Percentiles rank a stretch among this genome's conserved stretches.
These are phyloP conservation scores for Solanum sejunctum DNA, from an alignment of 257 asterid genomes.

Conservation along the genomic window DNA sequence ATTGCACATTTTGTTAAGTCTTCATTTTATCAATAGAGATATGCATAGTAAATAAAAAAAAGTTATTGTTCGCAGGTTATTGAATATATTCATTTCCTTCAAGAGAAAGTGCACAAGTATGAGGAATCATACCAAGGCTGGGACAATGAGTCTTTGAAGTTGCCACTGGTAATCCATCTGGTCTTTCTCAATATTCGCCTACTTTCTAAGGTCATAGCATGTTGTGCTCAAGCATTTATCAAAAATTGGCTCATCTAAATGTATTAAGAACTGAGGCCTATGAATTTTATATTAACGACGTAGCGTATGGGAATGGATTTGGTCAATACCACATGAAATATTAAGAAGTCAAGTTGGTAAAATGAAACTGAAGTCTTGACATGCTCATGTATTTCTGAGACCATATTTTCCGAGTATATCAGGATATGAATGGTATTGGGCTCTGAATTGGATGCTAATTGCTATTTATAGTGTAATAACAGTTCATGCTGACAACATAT, in stretches of 20 bases:
- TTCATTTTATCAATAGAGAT: neutral
- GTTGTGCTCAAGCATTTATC: neutral
- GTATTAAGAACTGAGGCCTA: neutral
- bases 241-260: neutral
- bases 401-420: neutral
- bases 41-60: neutral
- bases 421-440: neutral
- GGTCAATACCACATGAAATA: neutral
- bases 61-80: slow-evolving; percentile 50
- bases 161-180: slow-evolving; percentile 43
- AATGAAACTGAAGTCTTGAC: neutral
- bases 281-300: neutral
- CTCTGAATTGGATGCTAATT: neutral
- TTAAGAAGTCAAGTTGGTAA: neutral
- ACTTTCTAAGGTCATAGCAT: neutral
- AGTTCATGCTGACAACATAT: neutral
- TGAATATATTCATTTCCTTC: slow-evolving; percentile 82
- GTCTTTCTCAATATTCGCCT: neutral
- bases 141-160: slow-evolving; percentile 63
- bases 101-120: slow-evolving; percentile 69
- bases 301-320: neutral
- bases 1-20: neutral
- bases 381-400: neutral
- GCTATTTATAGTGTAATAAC: neutral
- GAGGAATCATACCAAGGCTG: slow-evolving; percentile 66